Evolutionary conservation across 257 asterid species (phyloP), one percentile per base, ranked within the genome.

Genomic region (Nemophila menziesii): DNA sequence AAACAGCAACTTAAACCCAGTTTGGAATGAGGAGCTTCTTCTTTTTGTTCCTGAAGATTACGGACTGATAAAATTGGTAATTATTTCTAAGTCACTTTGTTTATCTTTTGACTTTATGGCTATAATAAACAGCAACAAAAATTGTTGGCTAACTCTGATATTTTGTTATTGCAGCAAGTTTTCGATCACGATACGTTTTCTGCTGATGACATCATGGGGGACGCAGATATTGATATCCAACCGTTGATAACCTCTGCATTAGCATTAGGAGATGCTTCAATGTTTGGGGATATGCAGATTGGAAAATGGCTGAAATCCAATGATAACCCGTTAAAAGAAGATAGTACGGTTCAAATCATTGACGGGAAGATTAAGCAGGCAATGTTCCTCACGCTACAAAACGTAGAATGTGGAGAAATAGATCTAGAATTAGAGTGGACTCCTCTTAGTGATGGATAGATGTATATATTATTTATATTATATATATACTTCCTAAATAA

Each of bases 191-290:
- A 90, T 62, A 85, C 92, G 1, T 81, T 90, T 50, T 81, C 96
- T 42, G 85, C 99, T 13, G 96, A 90, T 20, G 99, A 90, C 65
- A 71, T 79, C 33, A 90, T 90, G 99, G 99, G 99, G 36, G 82
- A 81, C 54, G 99, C 96, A 0, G 94, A 90, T 71, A 77, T 90
- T 38, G 99, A 90, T 51, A 77, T 90, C 33, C 99, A 79, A 54
- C 69, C 99, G 22, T 75, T 90, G 89, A 77, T 90, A 70, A 82
- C 96, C 37, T 81, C 99, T 18, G 96, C 99, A 23, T 72, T 78
- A 42, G 82, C 94, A 15, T 85, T 77, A 20, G 96, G 96, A 16
- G 87, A 90, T 42, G 74, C 82, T 20, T 83, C 63, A 39, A 71
- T 77, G 92, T 77, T 74, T 41, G 81, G 73, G 20, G 54, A 85